Base-by-base conservation (phyloP, 2,329 filamentous ascomycete genomes). In the Gaeumannomyces tritici region DNA sequence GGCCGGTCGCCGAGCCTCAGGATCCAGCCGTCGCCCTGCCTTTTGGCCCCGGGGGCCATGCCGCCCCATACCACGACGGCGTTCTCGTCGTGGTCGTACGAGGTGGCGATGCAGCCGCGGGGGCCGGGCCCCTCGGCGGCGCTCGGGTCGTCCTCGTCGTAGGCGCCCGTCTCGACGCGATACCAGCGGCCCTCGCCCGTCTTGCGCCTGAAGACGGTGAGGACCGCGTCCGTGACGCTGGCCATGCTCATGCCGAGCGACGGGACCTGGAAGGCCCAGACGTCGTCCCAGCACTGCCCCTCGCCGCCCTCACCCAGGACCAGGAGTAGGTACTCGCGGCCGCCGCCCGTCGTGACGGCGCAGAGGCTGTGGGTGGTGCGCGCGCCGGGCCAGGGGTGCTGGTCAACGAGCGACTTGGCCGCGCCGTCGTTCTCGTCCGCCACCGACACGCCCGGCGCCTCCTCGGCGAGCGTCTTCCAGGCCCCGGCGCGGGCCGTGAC, bases 251-350 rank as follows among this genome's bases (percentile, higher is more conserved):
- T 79, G 63, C 80, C 79, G 58, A 79, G 71, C 12, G 83, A 79
- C 12, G 83, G 84, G 24, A 86, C 78, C 72, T 86, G 82, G 73
- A 86, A 88, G 21, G 80, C 78, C 86, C 86, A 89, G 24, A 86
- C 80, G 69, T 89, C 85, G 65, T 77, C 73, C 73, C 79, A 80
- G 71, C 85, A 86, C 63, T 76, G 78, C 2, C 81, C 79, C 24
- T 76, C 76, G 67, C 83, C 79, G 31, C 81, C 82, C 73, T 88
- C 84, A 57, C 86, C 86, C 65, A 88, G 79, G 57, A 82, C 71
- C n/a, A 88, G 75, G 15, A 89, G 74, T 18, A 89, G 77, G 70
- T 85, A 87, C 70, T 88, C 83, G 61, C 82, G 77, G 12, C 85
- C 85, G 64, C 81, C 81, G 29, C 83, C 83, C n/a, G 81, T 78